Conservation (phyloP, 192 early-diverging fungal genomes). For the Backusella psychrophila region DNA sequence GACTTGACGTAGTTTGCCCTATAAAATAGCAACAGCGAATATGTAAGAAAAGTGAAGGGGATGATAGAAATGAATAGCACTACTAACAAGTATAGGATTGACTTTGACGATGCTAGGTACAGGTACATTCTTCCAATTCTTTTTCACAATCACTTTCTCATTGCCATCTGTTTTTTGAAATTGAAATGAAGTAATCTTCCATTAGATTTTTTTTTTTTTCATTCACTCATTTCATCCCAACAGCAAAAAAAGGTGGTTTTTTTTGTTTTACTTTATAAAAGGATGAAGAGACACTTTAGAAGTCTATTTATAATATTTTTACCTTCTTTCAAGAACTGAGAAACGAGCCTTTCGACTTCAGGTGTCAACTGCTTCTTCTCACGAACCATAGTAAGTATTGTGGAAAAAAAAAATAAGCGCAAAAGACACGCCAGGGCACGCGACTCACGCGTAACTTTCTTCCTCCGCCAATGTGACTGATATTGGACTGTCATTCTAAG, state of each 20-base stretch:
- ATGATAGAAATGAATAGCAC: neutral
- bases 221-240: neutral
- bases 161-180: neutral
- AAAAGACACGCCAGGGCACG: neutral
- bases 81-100: conserved; percentile 32
- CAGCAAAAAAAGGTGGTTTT: neutral
- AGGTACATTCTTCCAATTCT: conserved; percentile 23
- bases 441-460: neutral
- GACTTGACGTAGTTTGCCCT: conserved; percentile 19
- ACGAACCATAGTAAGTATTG: conserved; percentile 6
- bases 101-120: conserved; percentile 14
- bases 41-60: neutral
- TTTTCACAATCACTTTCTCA: neutral
- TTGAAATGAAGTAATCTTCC: conserved; percentile 10
- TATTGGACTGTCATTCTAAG: neutral
- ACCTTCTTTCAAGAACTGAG: conserved; percentile 37
- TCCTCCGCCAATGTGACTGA: neutral
- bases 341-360: conserved; percentile 26
- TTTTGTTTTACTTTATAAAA: neutral
- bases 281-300: neutral
- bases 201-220: conserved; percentile 15
- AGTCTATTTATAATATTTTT: neutral
- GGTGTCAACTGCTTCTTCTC: conserved; percentile 5
- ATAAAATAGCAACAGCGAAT: neutral
- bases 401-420: conserved; percentile 8